These are phyloP conservation scores for Pulveroboletus sp. DNA, from an alignment of 768 basidiomycete genomes.

Conservation along the genomic window DNA sequence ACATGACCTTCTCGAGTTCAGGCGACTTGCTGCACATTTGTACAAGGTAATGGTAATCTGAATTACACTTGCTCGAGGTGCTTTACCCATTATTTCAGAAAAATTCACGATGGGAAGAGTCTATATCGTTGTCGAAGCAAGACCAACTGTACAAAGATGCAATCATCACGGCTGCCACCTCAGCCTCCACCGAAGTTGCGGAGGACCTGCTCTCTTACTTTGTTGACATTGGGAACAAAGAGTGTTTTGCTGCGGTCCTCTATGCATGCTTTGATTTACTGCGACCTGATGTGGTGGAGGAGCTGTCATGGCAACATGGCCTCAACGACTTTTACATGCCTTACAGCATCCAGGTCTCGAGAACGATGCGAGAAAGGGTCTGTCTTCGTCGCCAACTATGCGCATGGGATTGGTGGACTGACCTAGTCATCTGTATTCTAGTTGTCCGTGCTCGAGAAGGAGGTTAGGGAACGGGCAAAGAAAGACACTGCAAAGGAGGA, in stretches of 20 bases:
- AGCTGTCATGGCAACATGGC: slow-evolving; percentile 93
- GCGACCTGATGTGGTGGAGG: slow-evolving; percentile 87
- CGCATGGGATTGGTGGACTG: slow-evolving; percentile 7
- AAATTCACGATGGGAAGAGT: slow-evolving; percentile 95
- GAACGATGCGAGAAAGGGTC: slow-evolving; percentile 74
- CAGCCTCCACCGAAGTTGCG: slow-evolving; percentile 79
- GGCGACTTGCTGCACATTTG: slow-evolving; percentile 88
- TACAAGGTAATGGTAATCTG: slow-evolving; percentile 65
- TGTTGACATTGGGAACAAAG: slow-evolving; percentile 97
- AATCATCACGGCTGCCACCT: slow-evolving; percentile 87
- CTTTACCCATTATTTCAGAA: slow-evolving; percentile 47
- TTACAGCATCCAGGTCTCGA: slow-evolving; percentile 84
- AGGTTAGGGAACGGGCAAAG: slow-evolving; percentile 81
- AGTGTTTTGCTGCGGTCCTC: slow-evolving; percentile 88
- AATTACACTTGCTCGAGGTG: background rate
- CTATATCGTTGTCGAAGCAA: slow-evolving; percentile 89
- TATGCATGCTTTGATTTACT: slow-evolving; percentile 96
- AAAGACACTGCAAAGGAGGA: slow-evolving; percentile 88
- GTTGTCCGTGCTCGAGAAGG: slow-evolving; percentile 79
- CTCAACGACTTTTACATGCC: slow-evolving; percentile 98
- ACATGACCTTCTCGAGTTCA: slow-evolving; percentile 92
- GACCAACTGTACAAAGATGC: slow-evolving; percentile 98
- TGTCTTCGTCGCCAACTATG: slow-evolving; percentile 3
- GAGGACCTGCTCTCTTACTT: slow-evolving; percentile 96
- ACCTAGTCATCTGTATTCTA: slow-evolving; percentile 23